Evolutionary conservation across 2,329 filamentous ascomycete genomes (phyloP).

Genomic region (Penicillium polonicum): DNA sequence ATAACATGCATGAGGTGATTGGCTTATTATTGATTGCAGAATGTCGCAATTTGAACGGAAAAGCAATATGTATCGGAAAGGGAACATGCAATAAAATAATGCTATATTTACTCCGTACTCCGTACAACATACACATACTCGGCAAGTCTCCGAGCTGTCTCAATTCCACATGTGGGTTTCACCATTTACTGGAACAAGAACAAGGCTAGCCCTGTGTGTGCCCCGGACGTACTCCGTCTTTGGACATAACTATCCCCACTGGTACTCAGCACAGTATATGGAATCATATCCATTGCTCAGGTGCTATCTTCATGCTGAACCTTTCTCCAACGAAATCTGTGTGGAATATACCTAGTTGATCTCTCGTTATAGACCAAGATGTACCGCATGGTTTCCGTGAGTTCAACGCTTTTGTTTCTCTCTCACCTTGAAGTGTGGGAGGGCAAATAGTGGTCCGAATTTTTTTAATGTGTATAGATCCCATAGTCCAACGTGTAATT

Average conservation of each 20-base stretch:
- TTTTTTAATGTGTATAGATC: too few relatives aligned
- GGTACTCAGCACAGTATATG: too few relatives aligned
- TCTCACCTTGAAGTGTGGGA: too few relatives aligned
- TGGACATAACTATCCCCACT: too few relatives aligned
- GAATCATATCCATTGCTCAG: too few relatives aligned
- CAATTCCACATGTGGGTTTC: neutral
- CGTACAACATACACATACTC: neutral
- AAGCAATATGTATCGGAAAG: neutral
- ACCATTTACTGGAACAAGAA: neutral
- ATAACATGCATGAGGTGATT: conserved; percentile 1
- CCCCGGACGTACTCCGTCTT: too few relatives aligned
- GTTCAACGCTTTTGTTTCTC: neutral
- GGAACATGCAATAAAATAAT: neutral
- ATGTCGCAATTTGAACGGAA: neutral
- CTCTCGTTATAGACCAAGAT: neutral
- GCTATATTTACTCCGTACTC: neutral
- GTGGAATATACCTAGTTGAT: neutral
- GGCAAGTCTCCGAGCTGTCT: neutral
- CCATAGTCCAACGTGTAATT: too few relatives aligned
- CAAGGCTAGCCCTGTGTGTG: neutral
- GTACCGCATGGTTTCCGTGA: neutral
- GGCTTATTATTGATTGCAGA: neutral
- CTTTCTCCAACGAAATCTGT: neutral
- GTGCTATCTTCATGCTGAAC: too few relatives aligned
- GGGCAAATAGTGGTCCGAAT: too few relatives aligned